Percentiles rank a stretch among this genome's conserved stretches.
Conservation (phyloP, 371 early-diverging fungal species). For the Rhizopus delemar region DNA sequence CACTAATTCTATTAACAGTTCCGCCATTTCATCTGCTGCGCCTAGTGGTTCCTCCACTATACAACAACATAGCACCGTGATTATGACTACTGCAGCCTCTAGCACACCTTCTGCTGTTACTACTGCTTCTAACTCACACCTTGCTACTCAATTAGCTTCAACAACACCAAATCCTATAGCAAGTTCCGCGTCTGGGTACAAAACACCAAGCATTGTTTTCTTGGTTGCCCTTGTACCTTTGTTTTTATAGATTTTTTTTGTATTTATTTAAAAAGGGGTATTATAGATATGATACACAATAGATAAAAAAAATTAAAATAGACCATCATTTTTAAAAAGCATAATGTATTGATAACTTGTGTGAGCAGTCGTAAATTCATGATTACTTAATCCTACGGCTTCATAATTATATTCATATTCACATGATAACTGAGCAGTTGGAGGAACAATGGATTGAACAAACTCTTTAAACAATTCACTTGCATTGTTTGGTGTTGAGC, state of each 20-base stretch:
- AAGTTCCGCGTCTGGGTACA: conserved; percentile 3
- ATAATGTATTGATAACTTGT: conserved; percentile 58
- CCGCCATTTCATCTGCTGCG: conserved; percentile 10
- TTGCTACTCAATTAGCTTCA: conserved; percentile 5
- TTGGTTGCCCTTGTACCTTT: conserved; percentile 7
- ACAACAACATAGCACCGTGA: too few species aligned
- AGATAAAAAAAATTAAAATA: conserved; percentile 28
- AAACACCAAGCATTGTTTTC: conserved; percentile 1
- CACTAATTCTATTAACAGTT: conserved; percentile 9
- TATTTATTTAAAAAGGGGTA: background rate
- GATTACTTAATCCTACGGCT: conserved; percentile 44
- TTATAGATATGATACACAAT: conserved; percentile 7
- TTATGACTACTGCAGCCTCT: conserved; percentile 1
- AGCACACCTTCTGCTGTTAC: conserved; percentile 7
- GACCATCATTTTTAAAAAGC: conserved; percentile 48
- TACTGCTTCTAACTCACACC: conserved; percentile 5
- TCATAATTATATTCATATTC: conserved; percentile 54
- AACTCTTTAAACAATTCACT: conserved; percentile 44
- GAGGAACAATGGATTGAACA: conserved; percentile 46
- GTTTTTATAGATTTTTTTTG: background rate
- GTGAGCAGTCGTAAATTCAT: conserved; percentile 54
- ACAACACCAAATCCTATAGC: conserved; percentile 1
- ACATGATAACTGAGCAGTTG: conserved; percentile 47
- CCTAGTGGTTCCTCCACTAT: conserved; percentile 11
- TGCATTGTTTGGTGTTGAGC: conserved; percentile 45